Evolutionary conservation across 805 yeast genomes (phyloP).

Genomic region (Nakazawaea anatomiae): DNA sequence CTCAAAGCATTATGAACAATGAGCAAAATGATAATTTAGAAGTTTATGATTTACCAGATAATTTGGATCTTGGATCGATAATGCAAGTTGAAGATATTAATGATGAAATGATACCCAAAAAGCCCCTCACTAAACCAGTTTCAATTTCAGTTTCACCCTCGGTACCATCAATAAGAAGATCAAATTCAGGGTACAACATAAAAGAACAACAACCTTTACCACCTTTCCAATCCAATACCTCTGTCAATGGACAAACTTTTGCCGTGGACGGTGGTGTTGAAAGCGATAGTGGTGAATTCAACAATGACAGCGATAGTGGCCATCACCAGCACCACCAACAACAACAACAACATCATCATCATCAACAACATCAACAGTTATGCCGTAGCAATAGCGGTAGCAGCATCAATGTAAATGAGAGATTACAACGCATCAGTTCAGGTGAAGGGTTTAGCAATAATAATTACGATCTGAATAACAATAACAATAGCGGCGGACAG

Average conservation of each 20-base stretch:
- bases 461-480: not conserved
- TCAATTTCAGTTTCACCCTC: not conserved
- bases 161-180: not conserved
- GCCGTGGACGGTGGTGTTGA: slow-evolving; percentile 23
- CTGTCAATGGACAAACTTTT: not conserved
- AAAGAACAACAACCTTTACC: slow-evolving; percentile 10
- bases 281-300: slow-evolving; percentile 12
- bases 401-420: not conserved
- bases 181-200: slow-evolving; percentile 3
- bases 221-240: slow-evolving; percentile 10
- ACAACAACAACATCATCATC: no score
- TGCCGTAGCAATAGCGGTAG: not conserved
- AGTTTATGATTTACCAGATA: slow-evolving; percentile 34
- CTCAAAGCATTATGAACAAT: slow-evolving; percentile 12
- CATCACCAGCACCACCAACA: no score
- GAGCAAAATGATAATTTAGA: slow-evolving; percentile 17
- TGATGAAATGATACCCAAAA: not conserved
- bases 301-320: no score
- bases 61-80: slow-evolving; percentile 22
- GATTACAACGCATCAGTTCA: slow-evolving; percentile 6
- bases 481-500: not conserved
- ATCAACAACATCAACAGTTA: not conserved
- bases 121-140: not conserved
- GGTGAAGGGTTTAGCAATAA: not conserved
- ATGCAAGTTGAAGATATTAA: slow-evolving; percentile 22